Conservation (phyloP, 2,329 filamentous ascomycete species). For the Coccinonectria pachysandricola region DNA sequence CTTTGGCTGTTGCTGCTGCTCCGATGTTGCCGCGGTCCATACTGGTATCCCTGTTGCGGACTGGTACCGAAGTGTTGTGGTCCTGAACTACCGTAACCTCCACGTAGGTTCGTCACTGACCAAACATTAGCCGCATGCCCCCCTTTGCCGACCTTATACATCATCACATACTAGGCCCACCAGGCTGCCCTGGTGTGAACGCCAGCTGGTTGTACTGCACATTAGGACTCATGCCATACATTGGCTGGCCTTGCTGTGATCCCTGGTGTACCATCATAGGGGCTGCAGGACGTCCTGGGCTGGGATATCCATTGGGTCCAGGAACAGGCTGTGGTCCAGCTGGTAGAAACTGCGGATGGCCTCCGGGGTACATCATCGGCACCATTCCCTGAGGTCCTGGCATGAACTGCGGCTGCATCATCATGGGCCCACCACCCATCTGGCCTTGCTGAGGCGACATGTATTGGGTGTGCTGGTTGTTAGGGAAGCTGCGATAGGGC, state of each 20-base stretch:
- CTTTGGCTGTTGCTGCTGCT: constrained; percentile 46
- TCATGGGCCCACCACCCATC: constrained; percentile 68
- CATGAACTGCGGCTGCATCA: constrained; percentile 74
- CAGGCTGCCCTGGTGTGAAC: constrained; percentile 57
- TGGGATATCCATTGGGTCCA: constrained; percentile 72
- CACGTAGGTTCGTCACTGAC: constrained; percentile 49
- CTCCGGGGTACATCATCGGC: constrained; percentile 69
- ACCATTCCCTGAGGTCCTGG: constrained; percentile 60
- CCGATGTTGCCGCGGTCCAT: constrained; percentile 43
- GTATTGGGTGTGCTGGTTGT: constrained; percentile 59
- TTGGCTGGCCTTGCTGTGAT: constrained; percentile 79
- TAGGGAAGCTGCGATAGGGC: constrained; percentile 61
- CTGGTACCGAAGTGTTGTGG: constrained; percentile 56
- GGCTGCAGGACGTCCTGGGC: constrained; percentile 67
- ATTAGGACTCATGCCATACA: constrained; percentile 66
- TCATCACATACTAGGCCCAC: constrained; percentile 57
- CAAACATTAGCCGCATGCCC: constrained; percentile 28
- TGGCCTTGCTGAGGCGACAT: constrained; percentile 58
- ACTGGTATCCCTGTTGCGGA: constrained; percentile 56
- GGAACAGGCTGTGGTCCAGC: constrained; percentile 48
- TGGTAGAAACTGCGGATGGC: constrained; percentile 53
- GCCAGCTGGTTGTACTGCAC: constrained; percentile 67
- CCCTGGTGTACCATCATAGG: constrained; percentile 93
- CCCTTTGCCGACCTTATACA: constrained; percentile 3
- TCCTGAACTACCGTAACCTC: constrained; percentile 47